Percentiles rank a stretch among this genome's conserved stretches.
These are phyloP conservation scores for Ophiosphaerella korrae DNA, from an alignment of 2,329 filamentous ascomycete species.

Conservation along the genomic window DNA sequence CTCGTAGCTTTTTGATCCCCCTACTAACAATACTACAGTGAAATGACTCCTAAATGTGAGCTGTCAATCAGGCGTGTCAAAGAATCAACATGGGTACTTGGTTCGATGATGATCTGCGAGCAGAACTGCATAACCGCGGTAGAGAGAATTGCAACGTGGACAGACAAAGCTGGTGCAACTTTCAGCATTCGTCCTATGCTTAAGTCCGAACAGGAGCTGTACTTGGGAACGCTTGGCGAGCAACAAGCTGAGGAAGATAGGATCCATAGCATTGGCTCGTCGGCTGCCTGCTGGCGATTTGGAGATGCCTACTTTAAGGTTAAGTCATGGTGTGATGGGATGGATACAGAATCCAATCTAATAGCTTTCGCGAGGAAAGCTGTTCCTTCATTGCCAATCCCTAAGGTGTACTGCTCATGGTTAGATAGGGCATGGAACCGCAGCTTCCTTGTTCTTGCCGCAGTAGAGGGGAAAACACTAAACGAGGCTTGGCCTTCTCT, in stretches of 20 bases:
- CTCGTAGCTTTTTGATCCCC: not conserved
- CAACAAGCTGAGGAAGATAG: not conserved
- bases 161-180: not conserved
- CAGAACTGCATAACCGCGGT: not conserved
- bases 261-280: not conserved
- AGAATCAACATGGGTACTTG: not conserved
- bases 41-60: not conserved
- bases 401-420: not conserved
- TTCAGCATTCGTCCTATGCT: not conserved
- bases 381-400: not conserved
- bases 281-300: not conserved
- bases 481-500: not conserved
- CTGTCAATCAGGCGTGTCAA: not conserved
- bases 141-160: not conserved
- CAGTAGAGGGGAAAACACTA: not conserved
- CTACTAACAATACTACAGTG: not conserved
- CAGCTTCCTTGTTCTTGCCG: not conserved
- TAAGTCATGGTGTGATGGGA: not conserved
- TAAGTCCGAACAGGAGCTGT: not conserved
- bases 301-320: not conserved
- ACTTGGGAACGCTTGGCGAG: not conserved
- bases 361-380: not conserved
- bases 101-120: not conserved
- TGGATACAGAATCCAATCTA: not conserved
- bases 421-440: not conserved